Base-by-base conservation (phyloP, 345 rosid genomes). In the Hibiscus syriacus region DNA sequence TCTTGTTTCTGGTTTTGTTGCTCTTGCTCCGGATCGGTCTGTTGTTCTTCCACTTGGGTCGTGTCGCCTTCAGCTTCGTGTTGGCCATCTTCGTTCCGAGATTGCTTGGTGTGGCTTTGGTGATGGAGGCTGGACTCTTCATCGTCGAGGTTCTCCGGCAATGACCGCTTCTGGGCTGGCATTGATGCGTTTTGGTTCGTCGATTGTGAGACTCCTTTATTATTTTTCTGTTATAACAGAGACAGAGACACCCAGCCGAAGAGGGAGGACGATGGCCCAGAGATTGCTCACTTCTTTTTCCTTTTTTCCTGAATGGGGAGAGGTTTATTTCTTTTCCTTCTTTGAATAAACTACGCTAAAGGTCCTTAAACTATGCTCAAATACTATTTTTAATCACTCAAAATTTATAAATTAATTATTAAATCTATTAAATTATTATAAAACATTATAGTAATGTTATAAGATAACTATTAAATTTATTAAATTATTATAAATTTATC, bases 141-240 rank as follows among this genome's bases (percentile, higher is more conserved):
- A 55, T 77, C 77, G 69, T 65, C 67, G 38, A 76, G 78, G 78
- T 79, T 83, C 67, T 83, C 89, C 22, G 84, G 78, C 64, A 81
- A 72, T 45, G 83, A 62, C 71, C 78, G 84, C 86, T 84, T 89
- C 81, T 86, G 84, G 17, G 95, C 80, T 70, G 96, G 98, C 98
- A 92, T 92, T 89, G 72, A 11, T 45, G 66, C 34, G 45, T 3
- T 59, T 19, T 12, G 20, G 32, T 48, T 30, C 5, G 34, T 6
- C 66, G 64, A 56, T 69, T 59, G 26, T 46, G 14, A 1, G 22
- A 17, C 17, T 38, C 14, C 29, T 41, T 23, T 23, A 1, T 39
- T 23, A 7, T 41, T 43, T 43, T 43, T 11, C 4, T 1, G 48
- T 43, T 20, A 5, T 12, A 56, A 16, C 29, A 52, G 60, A n/a